Conservation (phyloP, 495 filamentous ascomycete genomes). For the Aspergillus coremiiformis region DNA sequence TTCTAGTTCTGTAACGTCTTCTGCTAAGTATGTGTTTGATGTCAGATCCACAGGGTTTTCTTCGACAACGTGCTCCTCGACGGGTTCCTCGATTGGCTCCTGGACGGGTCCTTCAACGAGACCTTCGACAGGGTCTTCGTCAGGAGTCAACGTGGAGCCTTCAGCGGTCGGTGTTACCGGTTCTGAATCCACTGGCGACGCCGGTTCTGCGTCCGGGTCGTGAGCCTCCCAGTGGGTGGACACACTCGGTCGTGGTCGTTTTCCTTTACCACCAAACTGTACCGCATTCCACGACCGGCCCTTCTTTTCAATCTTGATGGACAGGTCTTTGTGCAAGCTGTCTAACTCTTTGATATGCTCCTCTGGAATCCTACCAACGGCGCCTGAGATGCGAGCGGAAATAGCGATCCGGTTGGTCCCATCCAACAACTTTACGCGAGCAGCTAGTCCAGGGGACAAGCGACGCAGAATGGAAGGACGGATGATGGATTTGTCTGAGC, state of each 20-base stretch:
- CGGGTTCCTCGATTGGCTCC: not conserved
- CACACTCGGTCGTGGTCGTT: constrained; percentile 12
- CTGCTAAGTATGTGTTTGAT: not conserved
- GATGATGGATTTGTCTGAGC: constrained; percentile 24
- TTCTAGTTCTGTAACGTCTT: constrained; percentile 4
- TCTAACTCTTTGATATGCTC: constrained; percentile 64
- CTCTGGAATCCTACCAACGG: constrained; percentile 66
- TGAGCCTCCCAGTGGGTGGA: constrained; percentile 16
- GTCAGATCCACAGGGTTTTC: not conserved
- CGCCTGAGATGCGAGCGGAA: constrained; percentile 32
- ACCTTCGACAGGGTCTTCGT: too few relatives aligned
- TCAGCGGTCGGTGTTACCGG: not conserved
- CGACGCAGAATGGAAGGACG: constrained; percentile 37
- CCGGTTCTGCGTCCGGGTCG: constrained; percentile 7
- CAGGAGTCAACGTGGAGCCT: not conserved
- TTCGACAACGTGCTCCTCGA: not conserved
- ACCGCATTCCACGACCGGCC: constrained; percentile 58
- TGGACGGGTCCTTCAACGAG: too few relatives aligned
- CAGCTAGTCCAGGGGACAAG: constrained; percentile 64
- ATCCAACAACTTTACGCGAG: constrained; percentile 67
- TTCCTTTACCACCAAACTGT: constrained; percentile 9
- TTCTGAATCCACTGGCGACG: not conserved
- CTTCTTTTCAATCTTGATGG: constrained; percentile 48
- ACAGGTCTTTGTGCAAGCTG: constrained; percentile 50
- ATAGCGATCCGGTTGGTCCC: constrained; percentile 43